Evolutionary conservation across 2,329 filamentous ascomycete species (phyloP), one percentile per base, ranked within the genome.

Genomic region (Sclerotiophoma versabilis): DNA sequence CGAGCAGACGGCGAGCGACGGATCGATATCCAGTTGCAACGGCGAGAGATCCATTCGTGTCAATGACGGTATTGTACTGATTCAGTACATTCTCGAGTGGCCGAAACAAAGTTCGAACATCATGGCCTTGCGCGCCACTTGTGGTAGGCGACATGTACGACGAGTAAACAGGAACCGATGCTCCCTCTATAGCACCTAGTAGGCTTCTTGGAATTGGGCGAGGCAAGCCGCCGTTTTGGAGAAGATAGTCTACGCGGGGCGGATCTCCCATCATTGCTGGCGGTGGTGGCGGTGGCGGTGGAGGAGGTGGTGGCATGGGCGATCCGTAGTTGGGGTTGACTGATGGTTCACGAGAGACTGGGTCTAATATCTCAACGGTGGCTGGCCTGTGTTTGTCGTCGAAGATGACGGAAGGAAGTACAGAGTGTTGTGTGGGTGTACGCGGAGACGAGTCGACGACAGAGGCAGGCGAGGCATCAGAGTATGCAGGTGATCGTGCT

Each of bases 21-120:
- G 93, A 97, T 48, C 91, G 87, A 74, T 98, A 96, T 5, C 95
- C 95, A 0, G 93, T 98, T 14, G 95, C 95, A 1, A 98, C 95
- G 2, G 95, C 95, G 5, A 99, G 80, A 0, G 93, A 98, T 3
- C 95, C 95, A 64, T 90, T 91, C 59, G 89, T 92, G 34, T 83
- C 80, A 59, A 98, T 82, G 4, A 99, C 93, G 3, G 85, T 83
- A 59, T 89, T 85, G 71, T 96, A 98, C 68, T 96, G 90, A 62
- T 96, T 90, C 19, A 99, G 81, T 2, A 97, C 82, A 59, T 86
- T 88, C 72, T 90, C 89, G 62, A 95, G 91, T 0, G 92, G 91
- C 4, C 89, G 85, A 70, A 97, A 98, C 5, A 97, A 80, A 12
- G 85, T 86, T 43, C 89, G 84, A 17, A 90, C 85, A 47, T 90